Conservation (phyloP, 495 filamentous ascomycete species). For the Aspergillus kassunensis region DNA sequence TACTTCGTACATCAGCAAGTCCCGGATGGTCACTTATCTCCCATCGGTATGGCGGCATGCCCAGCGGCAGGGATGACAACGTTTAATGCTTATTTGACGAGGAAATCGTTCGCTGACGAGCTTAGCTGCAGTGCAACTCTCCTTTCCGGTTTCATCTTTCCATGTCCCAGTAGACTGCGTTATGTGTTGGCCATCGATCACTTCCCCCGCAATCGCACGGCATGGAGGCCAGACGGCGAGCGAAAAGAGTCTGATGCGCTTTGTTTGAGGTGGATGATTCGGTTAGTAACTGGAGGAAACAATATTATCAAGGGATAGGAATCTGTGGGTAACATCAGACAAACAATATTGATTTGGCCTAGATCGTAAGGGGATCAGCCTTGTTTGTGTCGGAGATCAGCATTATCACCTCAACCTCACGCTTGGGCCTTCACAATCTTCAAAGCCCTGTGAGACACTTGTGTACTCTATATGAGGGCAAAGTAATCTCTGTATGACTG, state of each 20-base stretch:
- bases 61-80: not conserved
- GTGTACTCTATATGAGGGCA: not conserved
- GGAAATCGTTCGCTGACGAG: not conserved
- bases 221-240: not conserved
- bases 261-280: not conserved
- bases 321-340: not conserved
- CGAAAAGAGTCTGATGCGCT: not conserved
- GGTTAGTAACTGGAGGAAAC: not conserved
- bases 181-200: not conserved
- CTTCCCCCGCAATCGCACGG: not conserved
- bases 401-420: slow-evolving; percentile 2
- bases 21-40: too few relatives aligned
- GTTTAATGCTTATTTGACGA: slow-evolving; percentile 1
- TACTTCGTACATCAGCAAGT: not conserved
- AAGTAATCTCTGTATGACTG: not conserved
- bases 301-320: slow-evolving; percentile 4
- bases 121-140: slow-evolving; percentile 11
- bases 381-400: slow-evolving; percentile 13
- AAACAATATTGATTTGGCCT: not conserved
- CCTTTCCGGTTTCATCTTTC: not conserved
- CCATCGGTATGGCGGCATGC: not conserved
- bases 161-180: not conserved
- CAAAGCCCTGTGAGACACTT: not conserved
- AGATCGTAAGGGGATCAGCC: slow-evolving; percentile 4
- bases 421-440: not conserved